Evolutionary conservation across 176 grass and related monocot species (phyloP).

Genomic region (Elymus sibiricus): DNA sequence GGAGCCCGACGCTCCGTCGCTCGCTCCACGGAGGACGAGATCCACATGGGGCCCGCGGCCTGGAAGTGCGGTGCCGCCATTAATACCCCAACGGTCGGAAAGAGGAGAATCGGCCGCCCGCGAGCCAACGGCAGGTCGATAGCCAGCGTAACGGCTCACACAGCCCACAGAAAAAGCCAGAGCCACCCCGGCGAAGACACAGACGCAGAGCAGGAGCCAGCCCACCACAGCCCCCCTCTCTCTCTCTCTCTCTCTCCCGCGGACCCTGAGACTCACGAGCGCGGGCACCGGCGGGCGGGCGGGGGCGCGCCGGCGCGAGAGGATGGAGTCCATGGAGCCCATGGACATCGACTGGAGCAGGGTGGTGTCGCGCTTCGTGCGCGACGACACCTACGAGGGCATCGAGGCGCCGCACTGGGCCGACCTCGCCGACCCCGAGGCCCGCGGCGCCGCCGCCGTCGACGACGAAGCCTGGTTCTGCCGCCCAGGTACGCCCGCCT

Average conservation of each 20-base stretch:
- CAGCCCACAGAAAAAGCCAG: neutral
- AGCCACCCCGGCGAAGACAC: too few species aligned
- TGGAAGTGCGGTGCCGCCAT: neutral
- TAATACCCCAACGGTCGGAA: slow-evolving; percentile 70
- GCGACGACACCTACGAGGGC: slow-evolving; percentile 86
- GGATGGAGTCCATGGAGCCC: slow-evolving; percentile 72
- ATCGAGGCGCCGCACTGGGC: slow-evolving; percentile 85
- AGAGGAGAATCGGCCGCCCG: neutral
- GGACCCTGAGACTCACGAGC: neutral
- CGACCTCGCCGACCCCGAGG: slow-evolving; percentile 57
- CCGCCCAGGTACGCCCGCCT: slow-evolving; percentile 63
- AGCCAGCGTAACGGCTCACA: slow-evolving; percentile 26
- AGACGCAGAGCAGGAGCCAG: neutral
- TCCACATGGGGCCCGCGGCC: neutral
- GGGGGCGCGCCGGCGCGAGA: neutral
- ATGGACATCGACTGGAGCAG: slow-evolving; percentile 89
- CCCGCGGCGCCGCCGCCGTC: slow-evolving; percentile 22
- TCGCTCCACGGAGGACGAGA: neutral
- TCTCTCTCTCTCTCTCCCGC: neutral
- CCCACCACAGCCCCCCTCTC: neutral
- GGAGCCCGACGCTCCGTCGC: neutral
- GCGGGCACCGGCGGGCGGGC: neutral
- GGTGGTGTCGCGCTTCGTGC: slow-evolving; percentile 71
- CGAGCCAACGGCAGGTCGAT: slow-evolving; percentile 24
- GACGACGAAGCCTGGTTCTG: slow-evolving; percentile 92